Base-by-base conservation (phyloP, 306 rosid species). In the Aeschynomene evenia region DNA sequence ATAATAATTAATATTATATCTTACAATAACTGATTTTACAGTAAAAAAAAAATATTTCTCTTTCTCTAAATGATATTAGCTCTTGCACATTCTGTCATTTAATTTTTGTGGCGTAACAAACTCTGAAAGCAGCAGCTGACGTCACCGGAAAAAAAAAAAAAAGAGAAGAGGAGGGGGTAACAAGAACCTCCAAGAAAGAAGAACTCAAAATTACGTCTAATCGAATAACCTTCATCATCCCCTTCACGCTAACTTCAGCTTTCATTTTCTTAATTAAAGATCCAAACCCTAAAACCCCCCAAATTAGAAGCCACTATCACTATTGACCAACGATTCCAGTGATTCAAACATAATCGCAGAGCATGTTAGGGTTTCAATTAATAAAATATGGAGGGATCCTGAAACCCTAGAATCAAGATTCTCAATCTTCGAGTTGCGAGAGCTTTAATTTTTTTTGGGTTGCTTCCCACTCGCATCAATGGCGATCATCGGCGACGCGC, bases 401-500 rank as follows among this genome's bases (percentile, higher is more conserved):
- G 7, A 66, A 71, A 60, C 64, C 79, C 76, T 60, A 70, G 67
- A 63, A 42, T 12, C 14, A 9, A 40, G 16, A n/a, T 13, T 43
- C 16, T 15, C 19, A n/a, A 13, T 43, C 16, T 43, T n/a, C 18
- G 51, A 71, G 60, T 18, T 29, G 34, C 26, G 26, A 31, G 12
- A 53, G 56, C 66, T 16, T 14, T 46, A 34, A 24, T 49, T 24
- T 61, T n/a, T 43, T 43, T 12, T 37, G 70, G 33, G 52, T 72
- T 42, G 45, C 11, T 11, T 18, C 21, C 23, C 28, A 22, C 57
- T 51, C 46, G 65, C 56, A 43, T 57, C 58, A n/a, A 94, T 94
- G 99, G 90, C 80, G 73, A 80, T 88, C 18, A 85, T 94, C 59
- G 86, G 96, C 72, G 95, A 85, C 81, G 99, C 99, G 72, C 96